phyloP scores from a whole-genome alignment of 768 basidiomycete species.

The Gloeophyllum trabeum region DNA sequence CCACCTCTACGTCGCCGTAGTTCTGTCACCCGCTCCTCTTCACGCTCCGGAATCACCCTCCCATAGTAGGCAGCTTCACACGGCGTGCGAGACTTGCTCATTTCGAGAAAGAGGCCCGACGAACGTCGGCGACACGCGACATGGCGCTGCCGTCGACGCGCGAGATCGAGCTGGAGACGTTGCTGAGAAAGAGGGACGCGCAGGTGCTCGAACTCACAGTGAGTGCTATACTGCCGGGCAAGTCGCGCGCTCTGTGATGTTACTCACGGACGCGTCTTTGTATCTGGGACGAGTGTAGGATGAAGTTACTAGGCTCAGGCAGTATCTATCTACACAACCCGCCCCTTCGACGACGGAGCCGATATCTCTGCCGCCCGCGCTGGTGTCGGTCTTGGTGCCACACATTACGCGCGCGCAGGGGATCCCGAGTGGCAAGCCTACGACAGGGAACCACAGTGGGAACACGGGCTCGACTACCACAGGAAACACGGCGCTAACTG shows the following conservation, averaged over 20 bases:
- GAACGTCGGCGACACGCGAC: conserved; percentile 3
- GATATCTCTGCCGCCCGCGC: conserved; percentile 58
- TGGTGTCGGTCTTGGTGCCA: conserved; percentile 59
- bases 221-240: conserved; percentile 21
- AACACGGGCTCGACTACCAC: conserved; percentile 29
- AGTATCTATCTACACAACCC: conserved; percentile 51
- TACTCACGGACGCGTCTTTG: conserved; percentile 10
- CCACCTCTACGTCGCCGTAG: too few relatives aligned
- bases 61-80: too few relatives aligned
- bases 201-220: conserved; percentile 67
- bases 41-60: too few relatives aligned
- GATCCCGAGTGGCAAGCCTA: conserved; percentile 9
- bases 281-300: conserved; percentile 32
- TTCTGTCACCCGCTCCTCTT: too few relatives aligned
- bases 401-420: conserved; percentile 40
- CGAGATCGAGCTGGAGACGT: conserved; percentile 73
- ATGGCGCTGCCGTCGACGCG: conserved; percentile 68
- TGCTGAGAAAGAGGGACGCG: conserved; percentile 64
- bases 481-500: conserved; percentile 34
- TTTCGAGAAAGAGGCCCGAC: too few relatives aligned
- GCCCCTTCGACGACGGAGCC: conserved; percentile 46
- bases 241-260: conserved; percentile 9
- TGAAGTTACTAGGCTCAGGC: conserved; percentile 60
- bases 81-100: too few relatives aligned
- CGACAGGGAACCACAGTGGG: neutral